Evolutionary conservation across 257 asterid genomes (phyloP).

Genomic region (Salvia splendens): DNA sequence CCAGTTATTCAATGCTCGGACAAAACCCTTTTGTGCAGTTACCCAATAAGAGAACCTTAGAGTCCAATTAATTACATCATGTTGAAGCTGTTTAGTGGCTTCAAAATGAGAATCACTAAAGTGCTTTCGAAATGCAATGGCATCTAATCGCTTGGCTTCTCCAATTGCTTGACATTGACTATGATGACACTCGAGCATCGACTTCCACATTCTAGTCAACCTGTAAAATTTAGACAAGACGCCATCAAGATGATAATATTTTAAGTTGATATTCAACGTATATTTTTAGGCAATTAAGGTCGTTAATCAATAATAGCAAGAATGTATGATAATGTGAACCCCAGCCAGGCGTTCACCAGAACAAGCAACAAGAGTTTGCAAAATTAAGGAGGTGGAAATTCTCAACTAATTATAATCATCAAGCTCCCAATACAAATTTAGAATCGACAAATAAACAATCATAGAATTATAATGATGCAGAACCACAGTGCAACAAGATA

Average conservation of each 20-base stretch:
- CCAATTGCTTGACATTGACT: constrained; percentile 80
- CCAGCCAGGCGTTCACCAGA: constrained; percentile 1
- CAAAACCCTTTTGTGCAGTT: constrained; percentile 71
- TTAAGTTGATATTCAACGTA: background rate
- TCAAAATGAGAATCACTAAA: constrained; percentile 74
- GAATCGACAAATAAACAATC: constrained; percentile 1
- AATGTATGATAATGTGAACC: background rate
- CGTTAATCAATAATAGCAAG: background rate
- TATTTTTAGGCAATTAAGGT: background rate
- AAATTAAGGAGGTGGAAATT: background rate
- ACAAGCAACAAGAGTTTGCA: background rate
- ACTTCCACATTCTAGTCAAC: constrained; percentile 87
- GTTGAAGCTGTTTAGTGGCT: constrained; percentile 82
- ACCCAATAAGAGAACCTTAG: constrained; percentile 80
- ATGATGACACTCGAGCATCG: constrained; percentile 90
- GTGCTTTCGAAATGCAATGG: constrained; percentile 67
- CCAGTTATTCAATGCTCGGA: constrained; percentile 77
- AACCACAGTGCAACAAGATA: constrained; percentile 14
- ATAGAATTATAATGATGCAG: background rate
- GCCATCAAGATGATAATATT: constrained; percentile 1
- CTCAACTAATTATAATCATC: background rate
- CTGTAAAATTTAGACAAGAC: constrained; percentile 36
- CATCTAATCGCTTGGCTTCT: constrained; percentile 77
- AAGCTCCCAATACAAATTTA: background rate
- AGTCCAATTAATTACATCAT: constrained; percentile 79